Evolutionary conservation across 495 filamentous ascomycete genomes (phyloP), one percentile per base, ranked within the genome.

Genomic region (Antarctomyces pellizariae): DNA sequence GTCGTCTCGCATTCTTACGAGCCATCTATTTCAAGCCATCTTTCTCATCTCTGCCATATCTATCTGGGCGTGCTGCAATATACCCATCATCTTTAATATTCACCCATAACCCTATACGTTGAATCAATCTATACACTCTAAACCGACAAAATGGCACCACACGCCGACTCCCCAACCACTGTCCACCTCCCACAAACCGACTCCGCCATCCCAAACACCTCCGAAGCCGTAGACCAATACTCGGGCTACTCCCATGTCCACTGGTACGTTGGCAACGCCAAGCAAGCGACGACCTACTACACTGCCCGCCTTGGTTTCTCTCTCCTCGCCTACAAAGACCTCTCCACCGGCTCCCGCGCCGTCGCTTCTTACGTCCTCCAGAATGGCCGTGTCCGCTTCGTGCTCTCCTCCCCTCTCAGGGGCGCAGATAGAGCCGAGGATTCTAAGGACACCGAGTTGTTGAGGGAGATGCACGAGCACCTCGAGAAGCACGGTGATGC

Each of bases 221-320:
- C 29, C 48, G 60, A 39, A 35, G 43, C 31, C 43, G 45, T 31
- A 6, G 35, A 34, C 21, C 63, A 60, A 42, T 86, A 82, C 51
- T 61, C 62, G 13, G 79, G 77, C 44, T 91, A 90, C 41, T 73
- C 86, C 52, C 75, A 89, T 43, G 58, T 89, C 24, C 72, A 75
- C 40, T 92, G 80, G 80, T 92, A 76, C 46, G 83, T 93, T 4
- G 79, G 79, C 38, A 93, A 93, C 49, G 83, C 83, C 39, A 91
- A 91, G 52, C 80, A 90, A 59, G 76, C 75, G 0, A 79, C 78
- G 22, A 59, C 66, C 26, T 90, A 71, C 56, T 91, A 86, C 52
- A 71, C 71, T 44, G 70, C 71, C 6, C 71, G 73, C 34, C 71
- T 89, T 55, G 79, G 78, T 21, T 89, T 91, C 58, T 52, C 57